Evolutionary conservation across 2,329 filamentous ascomycete genomes (phyloP), one percentile per base, ranked within the genome.

Genomic region (Metarhizium rileyi): DNA sequence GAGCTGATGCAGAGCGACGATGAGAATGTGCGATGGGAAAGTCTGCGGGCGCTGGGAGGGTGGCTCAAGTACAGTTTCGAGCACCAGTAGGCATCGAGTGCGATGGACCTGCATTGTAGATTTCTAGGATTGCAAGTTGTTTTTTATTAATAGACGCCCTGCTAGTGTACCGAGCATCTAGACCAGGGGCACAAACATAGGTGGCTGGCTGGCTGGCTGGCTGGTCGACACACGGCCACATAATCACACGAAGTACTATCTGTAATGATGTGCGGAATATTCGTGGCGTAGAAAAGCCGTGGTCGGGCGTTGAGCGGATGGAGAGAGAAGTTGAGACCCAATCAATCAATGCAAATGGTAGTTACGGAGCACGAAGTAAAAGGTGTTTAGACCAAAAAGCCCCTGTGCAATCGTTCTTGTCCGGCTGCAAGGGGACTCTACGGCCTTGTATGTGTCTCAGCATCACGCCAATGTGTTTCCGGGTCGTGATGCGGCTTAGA

Each of bases 11-110:
- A 81, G 60, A 88, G 94, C 63, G 77, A 82, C 51, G 89, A 95
- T 61, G 90, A 95, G 72, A 84, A 81, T 52, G 88, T 96, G 44
- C 77, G 90, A 62, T 96, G 90, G 89, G 90, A 96, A 74, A 93
- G 87, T 67, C 70, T 96, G 70, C 81, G 86, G 60, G 90, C 90
- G 16, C 81, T 96, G 38, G 78, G 78, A 20, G 76, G 77, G 18
- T 82, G 78, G 78, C 66, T 82, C 60, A 80, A 81, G 72, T 82
- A 81, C 59, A 81, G 76, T 66, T 81, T 82, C 57, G 78, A 81
- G 57, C 59, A 65, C 35, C 35, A 38, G 16, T 38, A 38, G 16
- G 35, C 9, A 9, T 33, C 30, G 10, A 20, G 16, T 18, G 55
- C 57, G 55, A 52, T 60, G 59, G 53, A n/a, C 38, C 22, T 42